Evolutionary conservation across 2,329 filamentous ascomycete species (phyloP), one percentile per base, ranked within the genome.

Genomic region (Ophiostoma himal-ulmi): DNA sequence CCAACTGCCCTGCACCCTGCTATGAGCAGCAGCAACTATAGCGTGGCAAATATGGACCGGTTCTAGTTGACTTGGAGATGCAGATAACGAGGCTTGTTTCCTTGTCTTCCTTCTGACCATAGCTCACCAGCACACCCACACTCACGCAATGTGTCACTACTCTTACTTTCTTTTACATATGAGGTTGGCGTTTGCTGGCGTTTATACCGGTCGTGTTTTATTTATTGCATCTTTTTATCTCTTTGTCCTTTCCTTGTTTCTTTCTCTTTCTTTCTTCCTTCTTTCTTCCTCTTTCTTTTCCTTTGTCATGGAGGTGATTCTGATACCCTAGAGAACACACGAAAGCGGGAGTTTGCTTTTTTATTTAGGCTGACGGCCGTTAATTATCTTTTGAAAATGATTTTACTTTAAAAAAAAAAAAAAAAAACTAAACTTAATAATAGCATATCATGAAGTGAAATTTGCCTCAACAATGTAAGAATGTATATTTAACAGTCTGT

Each of bases 1-100:
- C 82, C 84, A 37, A 86, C 86, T 8, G 84, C 85, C 1, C 72
- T 87, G 73, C 87, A 89, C 74, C 87, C 87, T 36, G 82, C 82
- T 68, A 79, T 84, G 74, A 78, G 78, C 41, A 78, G 77, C 41
- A 78, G 78, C 37, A 73, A 71, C 52, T 73, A 76, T 71, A 75
- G 74, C 13, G 82, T 65, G 20, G 62, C 62, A 20, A 39, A 39
- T 10, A 65, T 65, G 62, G 34, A 36, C n/a, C 62, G 62, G 62
- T 22, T 65, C 20, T 65, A 65, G 34, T 5, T 48, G 44, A 37
- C 14, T n/a, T 65, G 34, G 17, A 7, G 7, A 48, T 2, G 37
- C 6, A 17, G 20, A 14, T 39, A 11, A 14, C 22, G 14, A 81
- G 72, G 83, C 78, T 52, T 79, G 26, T 68, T 65, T 69, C 3